Conservation (phyloP, 148 eudicot species). For the Cornus suecica region DNA sequence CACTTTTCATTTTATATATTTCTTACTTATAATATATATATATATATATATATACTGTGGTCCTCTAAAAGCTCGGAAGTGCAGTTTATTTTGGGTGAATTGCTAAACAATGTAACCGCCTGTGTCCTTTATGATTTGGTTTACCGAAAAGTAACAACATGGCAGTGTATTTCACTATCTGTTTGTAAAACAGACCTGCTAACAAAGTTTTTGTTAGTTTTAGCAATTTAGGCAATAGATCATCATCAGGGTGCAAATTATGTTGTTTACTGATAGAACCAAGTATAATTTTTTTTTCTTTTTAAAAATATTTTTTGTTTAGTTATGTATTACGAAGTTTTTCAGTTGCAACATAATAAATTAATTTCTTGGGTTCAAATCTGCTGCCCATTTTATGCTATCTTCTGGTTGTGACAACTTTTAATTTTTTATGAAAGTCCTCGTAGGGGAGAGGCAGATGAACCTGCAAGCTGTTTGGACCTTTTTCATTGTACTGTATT, state of each 20-base stretch:
- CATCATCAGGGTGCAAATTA: not conserved
- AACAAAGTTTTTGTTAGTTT: not conserved
- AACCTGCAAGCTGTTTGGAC: not conserved
- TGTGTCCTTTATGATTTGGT: not conserved
- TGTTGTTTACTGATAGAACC: not conserved
- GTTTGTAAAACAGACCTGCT: not conserved
- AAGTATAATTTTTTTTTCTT: not conserved
- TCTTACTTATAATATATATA: no score
- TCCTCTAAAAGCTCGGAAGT: not conserved
- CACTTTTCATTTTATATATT: no score
- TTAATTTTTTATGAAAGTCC: not conserved
- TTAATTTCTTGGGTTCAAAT: not conserved
- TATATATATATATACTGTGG: no score
- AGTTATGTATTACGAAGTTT: not conserved
- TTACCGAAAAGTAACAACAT: not conserved
- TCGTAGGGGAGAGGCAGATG: not conserved
- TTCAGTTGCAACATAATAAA: not conserved
- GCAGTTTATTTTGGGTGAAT: not conserved
- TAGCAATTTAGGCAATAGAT: not conserved
- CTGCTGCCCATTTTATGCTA: not conserved
- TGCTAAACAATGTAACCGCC: not conserved
- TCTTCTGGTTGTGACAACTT: not conserved
- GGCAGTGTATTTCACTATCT: not conserved
- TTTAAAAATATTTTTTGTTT: not conserved
- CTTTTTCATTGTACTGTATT: conserved; percentile 1